Conservation (phyloP, 2,329 filamentous ascomycete species). For the Akanthomyces muscarius region DNA sequence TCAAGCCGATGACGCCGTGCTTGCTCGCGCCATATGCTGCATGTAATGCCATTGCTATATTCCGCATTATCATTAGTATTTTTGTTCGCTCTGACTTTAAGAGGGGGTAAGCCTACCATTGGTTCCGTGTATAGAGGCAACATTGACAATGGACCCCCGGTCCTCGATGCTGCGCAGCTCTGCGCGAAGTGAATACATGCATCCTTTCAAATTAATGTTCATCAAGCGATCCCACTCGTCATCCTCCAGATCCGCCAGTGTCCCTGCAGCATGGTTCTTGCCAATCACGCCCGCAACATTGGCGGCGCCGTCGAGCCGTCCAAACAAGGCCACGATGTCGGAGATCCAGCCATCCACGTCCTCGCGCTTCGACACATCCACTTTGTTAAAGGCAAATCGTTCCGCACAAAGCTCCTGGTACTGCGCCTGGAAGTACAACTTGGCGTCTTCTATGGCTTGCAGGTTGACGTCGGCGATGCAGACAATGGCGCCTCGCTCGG, state of each 20-base stretch:
- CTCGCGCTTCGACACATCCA: conserved; percentile 45
- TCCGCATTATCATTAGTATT: no score
- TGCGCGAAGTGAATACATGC: conserved; percentile 47
- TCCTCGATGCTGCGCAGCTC: conserved; percentile 36
- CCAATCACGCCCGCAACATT: conserved; percentile 53
- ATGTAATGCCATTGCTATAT: conserved; percentile 31
- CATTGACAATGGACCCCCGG: conserved; percentile 57
- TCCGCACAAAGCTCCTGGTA: conserved; percentile 18
- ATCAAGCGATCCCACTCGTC: conserved; percentile 47
- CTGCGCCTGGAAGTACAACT: conserved; percentile 28
- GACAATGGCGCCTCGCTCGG: conserved; percentile 34
- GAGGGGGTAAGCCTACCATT: conserved; percentile 34
- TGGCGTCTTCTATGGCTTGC: conserved; percentile 27
- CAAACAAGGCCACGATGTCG: conserved; percentile 43
- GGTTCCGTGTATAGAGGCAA: conserved; percentile 43
- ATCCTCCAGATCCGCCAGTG: conserved; percentile 42
- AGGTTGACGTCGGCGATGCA: conserved; percentile 37
- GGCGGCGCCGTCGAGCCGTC: conserved; percentile 50
- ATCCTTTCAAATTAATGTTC: conserved; percentile 46
- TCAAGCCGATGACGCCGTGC: conserved; percentile 35
- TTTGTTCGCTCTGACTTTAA: no score
- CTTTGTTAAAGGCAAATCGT: conserved; percentile 34
- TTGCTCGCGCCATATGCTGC: conserved; percentile 39
- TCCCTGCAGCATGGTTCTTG: conserved; percentile 36
- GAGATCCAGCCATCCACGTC: conserved; percentile 51